Conservation (phyloP, 208 protist species). For the Strigomonas culicis region DNA sequence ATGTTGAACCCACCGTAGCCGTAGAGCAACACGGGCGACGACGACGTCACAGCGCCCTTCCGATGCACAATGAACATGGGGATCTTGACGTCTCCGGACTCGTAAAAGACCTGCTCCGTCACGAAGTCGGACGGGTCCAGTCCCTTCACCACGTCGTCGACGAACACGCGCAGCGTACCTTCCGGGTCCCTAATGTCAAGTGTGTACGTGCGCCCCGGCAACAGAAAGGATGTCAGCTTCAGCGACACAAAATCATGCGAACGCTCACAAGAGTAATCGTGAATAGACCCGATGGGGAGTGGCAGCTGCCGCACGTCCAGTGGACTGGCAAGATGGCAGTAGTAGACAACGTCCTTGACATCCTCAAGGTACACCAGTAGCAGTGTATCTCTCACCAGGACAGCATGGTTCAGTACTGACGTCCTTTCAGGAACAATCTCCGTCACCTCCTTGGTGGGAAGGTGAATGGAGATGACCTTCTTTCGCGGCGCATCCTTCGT, state of each 20-base stretch:
- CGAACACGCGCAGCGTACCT: slow-evolving; percentile 55
- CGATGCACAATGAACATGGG: slow-evolving; percentile 93
- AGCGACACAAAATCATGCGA: slow-evolving; percentile 81
- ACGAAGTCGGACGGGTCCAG: slow-evolving; percentile 66
- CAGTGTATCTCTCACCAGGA: slow-evolving; percentile 67
- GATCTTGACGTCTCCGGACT: slow-evolving; percentile 86
- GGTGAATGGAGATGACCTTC: slow-evolving; percentile 82
- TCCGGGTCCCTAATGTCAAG: slow-evolving; percentile 71
- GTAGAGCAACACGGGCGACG: slow-evolving; percentile 86
- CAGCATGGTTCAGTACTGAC: slow-evolving; percentile 62
- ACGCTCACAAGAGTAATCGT: too few species aligned
- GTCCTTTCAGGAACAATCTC: slow-evolving; percentile 70
- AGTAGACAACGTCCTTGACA: slow-evolving; percentile 92
- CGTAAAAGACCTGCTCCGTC: slow-evolving; percentile 90
- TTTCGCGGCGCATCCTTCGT: slow-evolving; percentile 87
- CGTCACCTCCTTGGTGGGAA: slow-evolving; percentile 34
- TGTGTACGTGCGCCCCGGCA: slow-evolving; percentile 77
- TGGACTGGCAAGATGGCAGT: slow-evolving; percentile 37
- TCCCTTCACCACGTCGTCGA: slow-evolving; percentile 69
- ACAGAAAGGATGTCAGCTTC: slow-evolving; percentile 90
- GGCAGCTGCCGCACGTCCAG: slow-evolving; percentile 35
- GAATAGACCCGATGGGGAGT: slow-evolving; percentile 84
- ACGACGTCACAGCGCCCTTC: slow-evolving; percentile 60
- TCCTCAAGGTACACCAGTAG: slow-evolving; percentile 89
- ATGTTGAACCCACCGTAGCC: slow-evolving; percentile 96